Conservation (phyloP, 2,329 filamentous ascomycete genomes). For the Colletotrichum sp. region DNA sequence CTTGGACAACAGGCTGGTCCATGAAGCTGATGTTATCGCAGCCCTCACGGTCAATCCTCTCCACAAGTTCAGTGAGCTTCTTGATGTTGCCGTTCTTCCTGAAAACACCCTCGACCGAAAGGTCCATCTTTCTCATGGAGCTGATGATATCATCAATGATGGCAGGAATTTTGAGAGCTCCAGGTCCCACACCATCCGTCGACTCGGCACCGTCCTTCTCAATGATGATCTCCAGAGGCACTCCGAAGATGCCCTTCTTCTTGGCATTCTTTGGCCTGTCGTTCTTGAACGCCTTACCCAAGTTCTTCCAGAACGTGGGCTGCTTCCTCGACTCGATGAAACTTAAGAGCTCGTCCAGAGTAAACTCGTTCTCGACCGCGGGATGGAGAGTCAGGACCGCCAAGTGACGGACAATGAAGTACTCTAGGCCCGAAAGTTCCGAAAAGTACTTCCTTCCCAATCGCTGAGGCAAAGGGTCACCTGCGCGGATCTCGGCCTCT, state of each 20-base stretch:
- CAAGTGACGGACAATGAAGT: conserved; percentile 95
- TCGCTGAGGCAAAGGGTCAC: conserved; percentile 59
- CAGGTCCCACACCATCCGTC: conserved; percentile 95
- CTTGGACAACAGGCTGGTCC: conserved; percentile 88
- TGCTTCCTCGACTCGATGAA: conserved; percentile 91
- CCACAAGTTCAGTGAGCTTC: conserved; percentile 83
- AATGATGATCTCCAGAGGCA: conserved; percentile 85
- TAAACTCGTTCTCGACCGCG: conserved; percentile 86
- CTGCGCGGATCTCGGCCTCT: conserved; percentile 54
- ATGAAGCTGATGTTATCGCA: conserved; percentile 86
- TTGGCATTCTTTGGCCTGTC: conserved; percentile 78
- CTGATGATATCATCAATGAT: conserved; percentile 93
- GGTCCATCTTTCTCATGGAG: conserved; percentile 98
- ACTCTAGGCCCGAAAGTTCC: conserved; percentile 91
- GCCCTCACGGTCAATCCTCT: conserved; percentile 84
- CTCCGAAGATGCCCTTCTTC: conserved; percentile 94
- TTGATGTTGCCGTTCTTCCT: conserved; percentile 99
- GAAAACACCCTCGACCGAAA: conserved; percentile 98
- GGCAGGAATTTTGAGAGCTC: conserved; percentile 87
- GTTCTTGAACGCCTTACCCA: conserved; percentile 94
- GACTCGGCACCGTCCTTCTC: conserved; percentile 96
- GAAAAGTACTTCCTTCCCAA: conserved; percentile 87
- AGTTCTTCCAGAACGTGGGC: conserved; percentile 96
- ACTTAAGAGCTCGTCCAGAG: conserved; percentile 88
- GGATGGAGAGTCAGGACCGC: conserved; percentile 96